Evolutionary conservation across 768 basidiomycete genomes (phyloP), one percentile per base, ranked within the genome.

Genomic region (Solioccasus polychromus): DNA sequence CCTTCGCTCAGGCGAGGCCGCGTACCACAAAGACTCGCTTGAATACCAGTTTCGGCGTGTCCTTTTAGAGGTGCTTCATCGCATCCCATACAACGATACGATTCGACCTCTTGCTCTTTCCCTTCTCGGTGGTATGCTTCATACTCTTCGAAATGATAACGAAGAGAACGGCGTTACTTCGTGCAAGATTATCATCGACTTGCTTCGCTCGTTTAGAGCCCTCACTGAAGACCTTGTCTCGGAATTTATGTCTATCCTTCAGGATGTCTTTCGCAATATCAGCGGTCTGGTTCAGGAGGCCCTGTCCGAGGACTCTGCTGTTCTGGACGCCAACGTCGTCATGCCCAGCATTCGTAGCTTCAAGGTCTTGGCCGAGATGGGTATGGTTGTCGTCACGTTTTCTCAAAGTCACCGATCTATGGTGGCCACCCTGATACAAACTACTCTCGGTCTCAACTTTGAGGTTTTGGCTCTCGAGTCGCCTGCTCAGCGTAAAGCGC

Each of bases 361-460:
- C 75, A 97, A 96, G 67, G 88, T 96, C 9, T 71, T 97, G 10
- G 85, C 89, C 12, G 96, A 99, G 69, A 87, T 95, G 75, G 89
- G 89, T 5, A 86, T 94, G 73, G 83, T 91, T 11, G 82, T 95
- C 61, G 88, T 93, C 23, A 81, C 92, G 22, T 87, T 96, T 67
- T 85, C 88, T 50, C 95, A 97, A 66, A 78, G 80, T 30, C 85
- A 90, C 54, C 78, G 84, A 35, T 68, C 72, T 8, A 64, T 87
- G 49, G 82, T 90, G 40, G 69, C 76, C 12, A 71, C 82, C 2
- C 73, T 81, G 14, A 77, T 95, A 48, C 77, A 83, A 57, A 73
- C 79, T 14, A 87, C 86, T 7, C 76, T 92, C 29, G 72, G 79
- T 9, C 76, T 88, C n/a, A 85, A 88, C 11, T 87, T 95, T 51